Evolutionary conservation across 2,329 filamentous ascomycete species (phyloP), one percentile per base, ranked within the genome.

Genomic region (Aspergillus fijiensis): DNA sequence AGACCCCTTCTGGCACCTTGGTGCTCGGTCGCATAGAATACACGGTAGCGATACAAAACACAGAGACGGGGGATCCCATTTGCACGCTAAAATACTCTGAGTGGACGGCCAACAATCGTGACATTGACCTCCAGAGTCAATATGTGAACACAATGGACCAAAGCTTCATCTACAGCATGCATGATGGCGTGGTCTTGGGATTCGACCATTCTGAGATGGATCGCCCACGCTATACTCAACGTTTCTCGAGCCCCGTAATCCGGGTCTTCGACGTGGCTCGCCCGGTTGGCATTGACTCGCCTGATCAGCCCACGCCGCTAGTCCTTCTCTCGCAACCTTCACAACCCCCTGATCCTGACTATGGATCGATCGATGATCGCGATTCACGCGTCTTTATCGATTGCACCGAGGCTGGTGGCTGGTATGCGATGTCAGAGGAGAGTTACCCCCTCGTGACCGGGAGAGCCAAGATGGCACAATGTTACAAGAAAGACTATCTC

Each of bases 31-130:
- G 91, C 55, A 92, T 91, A 45, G 92, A 97, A 74, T 99, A 99
- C 76, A 94, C 86, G 5, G 89, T 99, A 61, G 87, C 85, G 58
- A 96, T 99, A 49, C 89, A 92, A 65, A 88, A 91, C 61, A 85
- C 84, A 49, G 85, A 89, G 66, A 88, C 86, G 3, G 88, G 89
- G 1, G 85, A 89, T 60, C 85, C 87, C 7, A 89, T 99, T 63
- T 96, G 92, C 70, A 96, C 91, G 0, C 85, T 99, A 67, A 93
- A 87, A 65, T 99, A 96, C 72, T 90, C 92, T 11, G 95, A 99
- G 74, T 99, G 95, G 95, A 88, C 87, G 0, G 91, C 93, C 14
- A 99, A 99, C 75, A 96, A 89, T 60, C 90, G 88, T 62, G 94
- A 99, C 75, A 86, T 86, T 64, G 95, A 99, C 72, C 85, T 99